These are phyloP conservation scores for Linum usitatissimum DNA, from an alignment of 345 rosid species.

Conservation along the genomic window DNA sequence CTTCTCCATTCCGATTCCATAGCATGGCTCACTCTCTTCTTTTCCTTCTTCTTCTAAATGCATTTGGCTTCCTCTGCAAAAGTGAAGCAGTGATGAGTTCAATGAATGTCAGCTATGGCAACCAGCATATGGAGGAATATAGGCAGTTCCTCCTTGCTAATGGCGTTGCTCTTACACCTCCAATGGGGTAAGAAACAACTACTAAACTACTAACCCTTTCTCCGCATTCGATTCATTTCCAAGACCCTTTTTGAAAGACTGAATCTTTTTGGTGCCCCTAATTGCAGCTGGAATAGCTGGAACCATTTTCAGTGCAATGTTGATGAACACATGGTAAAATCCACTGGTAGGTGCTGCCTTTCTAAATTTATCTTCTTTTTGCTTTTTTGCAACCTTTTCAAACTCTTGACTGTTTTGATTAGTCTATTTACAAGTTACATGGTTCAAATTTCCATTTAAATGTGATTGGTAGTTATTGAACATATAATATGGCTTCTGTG, in stretches of 20 bases:
- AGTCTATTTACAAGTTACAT: neutral
- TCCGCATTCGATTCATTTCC: neutral
- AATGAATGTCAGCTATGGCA: slow-evolving; percentile 8
- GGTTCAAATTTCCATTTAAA: neutral
- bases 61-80: slow-evolving; percentile 5
- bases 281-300: slow-evolving; percentile 21
- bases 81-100: slow-evolving; percentile 1
- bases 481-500: neutral
- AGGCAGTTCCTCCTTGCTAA: slow-evolving; percentile 30
- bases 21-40: neutral
- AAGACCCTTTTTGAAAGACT: neutral
- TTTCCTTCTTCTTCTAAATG: slow-evolving; percentile 4
- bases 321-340: slow-evolving; percentile 15
- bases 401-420: neutral
- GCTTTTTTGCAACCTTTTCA: neutral
- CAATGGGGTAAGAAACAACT: slow-evolving; percentile 29
- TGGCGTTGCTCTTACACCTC: slow-evolving; percentile 43
- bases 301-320: slow-evolving; percentile 21
- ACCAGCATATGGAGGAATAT: slow-evolving; percentile 10
- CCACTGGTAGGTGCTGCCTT: slow-evolving; percentile 10
- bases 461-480: neutral
- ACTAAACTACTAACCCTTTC: neutral
- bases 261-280: neutral
- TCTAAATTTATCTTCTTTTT: neutral
- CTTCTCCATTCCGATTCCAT: no score